Evolutionary conservation across 140 eudicot species (phyloP).

Genomic region (Oenanthe javanica): DNA sequence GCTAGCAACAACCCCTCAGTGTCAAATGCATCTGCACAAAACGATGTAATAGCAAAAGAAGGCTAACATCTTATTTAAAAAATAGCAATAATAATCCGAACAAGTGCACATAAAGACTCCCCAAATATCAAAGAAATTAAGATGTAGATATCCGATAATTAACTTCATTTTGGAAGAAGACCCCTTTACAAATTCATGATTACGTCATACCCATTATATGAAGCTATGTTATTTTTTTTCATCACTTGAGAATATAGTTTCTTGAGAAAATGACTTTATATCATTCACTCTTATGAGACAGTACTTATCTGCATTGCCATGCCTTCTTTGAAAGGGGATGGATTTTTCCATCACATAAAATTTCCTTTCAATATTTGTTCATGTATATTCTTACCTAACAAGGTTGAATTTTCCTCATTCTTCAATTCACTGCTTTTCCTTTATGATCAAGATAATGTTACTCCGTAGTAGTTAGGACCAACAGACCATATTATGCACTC

Average conservation of each 20-base stretch:
- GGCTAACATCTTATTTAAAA: not conserved
- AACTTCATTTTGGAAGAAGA: not conserved
- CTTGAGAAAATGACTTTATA: not conserved
- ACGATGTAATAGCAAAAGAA: not conserved
- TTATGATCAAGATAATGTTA: not conserved
- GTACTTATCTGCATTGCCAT: not conserved
- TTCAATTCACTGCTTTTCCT: not conserved
- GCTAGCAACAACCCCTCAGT: slow-evolving; percentile 54
- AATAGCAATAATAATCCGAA: not conserved
- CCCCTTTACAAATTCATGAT: not conserved
- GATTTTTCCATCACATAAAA: not conserved
- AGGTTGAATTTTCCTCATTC: not conserved
- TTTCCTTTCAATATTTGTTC: no score
- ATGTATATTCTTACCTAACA: not conserved
- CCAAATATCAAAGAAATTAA: not conserved
- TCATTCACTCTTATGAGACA: not conserved
- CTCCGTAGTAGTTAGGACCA: not conserved
- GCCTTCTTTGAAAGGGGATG: not conserved
- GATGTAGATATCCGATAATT: not conserved
- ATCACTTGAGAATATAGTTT: not conserved
- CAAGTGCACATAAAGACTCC: not conserved
- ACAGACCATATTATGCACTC: not conserved
- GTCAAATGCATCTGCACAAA: slow-evolving; percentile 71
- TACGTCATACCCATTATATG: no score
- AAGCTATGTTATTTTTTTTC: no score